A percentile compares a stretch with the other conserved stretches of the same genome.
Evolutionary conservation across 78 protist genomes (phyloP).

Genomic region (Protostelium mycophagum): DNA sequence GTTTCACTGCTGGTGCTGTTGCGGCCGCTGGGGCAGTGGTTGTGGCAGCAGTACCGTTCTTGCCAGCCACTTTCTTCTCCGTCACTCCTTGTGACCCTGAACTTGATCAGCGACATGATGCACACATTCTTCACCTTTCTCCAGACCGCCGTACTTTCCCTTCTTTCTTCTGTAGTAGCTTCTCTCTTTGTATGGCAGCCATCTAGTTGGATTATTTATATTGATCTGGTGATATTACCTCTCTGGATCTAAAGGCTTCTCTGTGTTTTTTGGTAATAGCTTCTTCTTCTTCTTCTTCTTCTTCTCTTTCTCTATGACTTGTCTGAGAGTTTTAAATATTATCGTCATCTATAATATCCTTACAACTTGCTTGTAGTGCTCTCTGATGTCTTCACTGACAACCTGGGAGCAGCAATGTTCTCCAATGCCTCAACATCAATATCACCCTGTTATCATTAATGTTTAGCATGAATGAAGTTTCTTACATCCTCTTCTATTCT

Average conservation of each 20-base stretch:
- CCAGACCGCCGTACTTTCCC: too few species aligned
- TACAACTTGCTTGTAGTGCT: neutral
- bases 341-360: neutral
- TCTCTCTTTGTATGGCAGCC: neutral
- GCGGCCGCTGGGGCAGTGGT: too few species aligned
- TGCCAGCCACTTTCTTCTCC: too few species aligned
- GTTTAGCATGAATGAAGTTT: neutral
- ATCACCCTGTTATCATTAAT: neutral
- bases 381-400: neutral
- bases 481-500: neutral
- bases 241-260: neutral
- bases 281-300: neutral
- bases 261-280: neutral
- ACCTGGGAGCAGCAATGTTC: neutral
- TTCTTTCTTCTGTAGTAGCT: neutral
- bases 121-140: too few species aligned
- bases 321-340: neutral
- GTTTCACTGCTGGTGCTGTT: too few species aligned
- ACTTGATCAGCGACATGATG: too few species aligned
- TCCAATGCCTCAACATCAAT: neutral
- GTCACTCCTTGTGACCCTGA: too few species aligned
- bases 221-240: too few species aligned
- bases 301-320: neutral
- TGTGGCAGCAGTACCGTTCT: too few species aligned
- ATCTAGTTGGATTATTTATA: too few species aligned